Evolutionary conservation across 2,329 filamentous ascomycete genomes (phyloP), one percentile per base, ranked within the genome.

Genomic region (Pyrenochaeta sp.): DNA sequence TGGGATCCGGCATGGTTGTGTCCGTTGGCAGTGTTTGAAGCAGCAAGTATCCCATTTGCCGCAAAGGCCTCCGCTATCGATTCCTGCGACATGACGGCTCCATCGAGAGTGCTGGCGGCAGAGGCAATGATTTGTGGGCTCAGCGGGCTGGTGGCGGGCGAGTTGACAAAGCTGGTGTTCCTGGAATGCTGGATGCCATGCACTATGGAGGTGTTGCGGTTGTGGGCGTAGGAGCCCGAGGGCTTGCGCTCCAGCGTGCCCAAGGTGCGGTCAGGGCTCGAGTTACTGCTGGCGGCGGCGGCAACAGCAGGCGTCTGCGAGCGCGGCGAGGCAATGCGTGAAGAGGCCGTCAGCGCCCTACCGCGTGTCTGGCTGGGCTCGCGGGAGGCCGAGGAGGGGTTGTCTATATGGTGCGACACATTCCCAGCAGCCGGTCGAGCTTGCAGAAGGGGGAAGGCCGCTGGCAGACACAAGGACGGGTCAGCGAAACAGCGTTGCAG

Each of bases 131-230:
- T 88, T 75, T 96, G 90, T 49, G 92, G 91, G 75, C 91, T 96
- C 68, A 97, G 82, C 53, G 94, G 94, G 75, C 90, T 96, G 23
- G 89, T 79, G 37, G 81, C 89, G 31, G 89, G 86, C 51, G 90
- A 87, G 73, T 91, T 92, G 61, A 88, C 87, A 69, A 90, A 87
- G 78, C 93, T 97, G 66, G 92, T 90, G 83, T 96, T 96, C 77
- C 94, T 81, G 51, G 85, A 90, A 77, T 99, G 95, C 75, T 97
- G 93, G 64, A 96, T 88, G 69, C 95, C 94, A 86, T 98, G 91
- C 51, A 98, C 93, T 66, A 98, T 97, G 43, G 94, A 98, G 0
- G 94, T 96, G 79, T 99, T 92, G 49, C 95, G 89, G 78, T 98
- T 92, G 75, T 99, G 93, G 54, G 91, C 91, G 81, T 98, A 89